These are phyloP conservation scores for Pseudogymnoascus destructans DNA, from an alignment of 2,329 filamentous ascomycete species.

Conservation along the genomic window DNA sequence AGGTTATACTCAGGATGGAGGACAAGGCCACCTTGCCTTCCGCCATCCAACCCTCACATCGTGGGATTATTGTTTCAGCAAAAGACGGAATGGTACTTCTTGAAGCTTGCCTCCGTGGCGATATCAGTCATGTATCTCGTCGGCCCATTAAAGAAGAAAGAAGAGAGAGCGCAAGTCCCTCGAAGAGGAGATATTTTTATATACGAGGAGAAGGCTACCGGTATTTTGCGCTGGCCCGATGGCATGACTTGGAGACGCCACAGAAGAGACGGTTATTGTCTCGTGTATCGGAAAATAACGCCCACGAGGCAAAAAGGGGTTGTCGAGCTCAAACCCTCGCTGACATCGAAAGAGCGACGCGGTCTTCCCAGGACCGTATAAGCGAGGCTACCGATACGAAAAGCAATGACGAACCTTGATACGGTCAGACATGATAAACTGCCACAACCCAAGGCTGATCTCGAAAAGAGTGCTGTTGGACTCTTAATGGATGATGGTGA, in stretches of 20 bases:
- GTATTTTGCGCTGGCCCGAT: conserved; percentile 91
- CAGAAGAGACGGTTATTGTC: conserved; percentile 35
- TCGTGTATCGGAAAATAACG: neutral
- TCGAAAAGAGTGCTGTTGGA: conserved; percentile 44
- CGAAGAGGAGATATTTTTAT: conserved; percentile 79
- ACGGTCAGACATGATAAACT: neutral
- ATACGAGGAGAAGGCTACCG: conserved; percentile 81
- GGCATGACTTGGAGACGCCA: conserved; percentile 68
- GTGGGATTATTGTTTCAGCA: conserved; percentile 54
- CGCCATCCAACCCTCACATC: conserved; percentile 47
- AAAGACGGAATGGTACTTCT: conserved; percentile 69
- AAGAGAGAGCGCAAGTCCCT: conserved; percentile 65
- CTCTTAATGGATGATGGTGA: conserved; percentile 82
- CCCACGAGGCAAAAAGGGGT: neutral
- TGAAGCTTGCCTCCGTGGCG: conserved; percentile 61
- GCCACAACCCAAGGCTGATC: neutral
- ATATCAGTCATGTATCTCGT: conserved; percentile 62
- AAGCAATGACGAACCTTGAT: neutral
- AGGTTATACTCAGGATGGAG: neutral
- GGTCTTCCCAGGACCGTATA: neutral
- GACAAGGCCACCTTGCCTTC: neutral
- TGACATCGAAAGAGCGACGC: neutral
- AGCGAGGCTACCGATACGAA: neutral
- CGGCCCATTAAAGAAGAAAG: conserved; percentile 79
- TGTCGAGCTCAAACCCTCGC: neutral